Evolutionary conservation across 208 protist species (phyloP).

Genomic region (Trypanosomatidae sp.): DNA sequence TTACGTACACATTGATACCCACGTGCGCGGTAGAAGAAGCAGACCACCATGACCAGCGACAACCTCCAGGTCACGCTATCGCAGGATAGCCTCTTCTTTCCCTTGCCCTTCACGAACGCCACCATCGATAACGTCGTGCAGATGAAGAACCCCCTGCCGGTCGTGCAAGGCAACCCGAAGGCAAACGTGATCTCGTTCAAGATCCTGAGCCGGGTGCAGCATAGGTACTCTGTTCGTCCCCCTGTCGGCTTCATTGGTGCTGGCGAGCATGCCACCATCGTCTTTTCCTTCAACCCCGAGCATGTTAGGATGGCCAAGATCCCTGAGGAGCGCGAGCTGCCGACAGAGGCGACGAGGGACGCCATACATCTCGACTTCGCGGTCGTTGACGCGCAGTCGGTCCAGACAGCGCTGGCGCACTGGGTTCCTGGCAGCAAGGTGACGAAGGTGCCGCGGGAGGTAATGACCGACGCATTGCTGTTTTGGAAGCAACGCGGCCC

Average conservation of each 20-base stretch:
- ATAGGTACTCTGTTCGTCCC: conserved; percentile 68
- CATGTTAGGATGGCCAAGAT: conserved; percentile 39
- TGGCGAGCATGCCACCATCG: conserved; percentile 43
- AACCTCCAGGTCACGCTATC: conserved; percentile 50
- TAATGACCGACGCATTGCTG: conserved; percentile 35
- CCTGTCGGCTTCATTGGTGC: conserved; percentile 71
- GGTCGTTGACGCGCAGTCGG: conserved; percentile 35
- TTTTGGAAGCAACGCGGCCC: conserved; percentile 67
- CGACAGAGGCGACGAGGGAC: conserved; percentile 61
- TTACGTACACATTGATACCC: conserved; percentile 4
- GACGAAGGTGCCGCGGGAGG: conserved; percentile 12
- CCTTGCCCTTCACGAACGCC: conserved; percentile 64
- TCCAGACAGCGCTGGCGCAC: not conserved
- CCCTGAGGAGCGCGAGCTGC: conserved; percentile 34
- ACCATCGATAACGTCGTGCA: conserved; percentile 83
- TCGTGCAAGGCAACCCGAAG: conserved; percentile 26
- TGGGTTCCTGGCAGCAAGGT: conserved; percentile 20
- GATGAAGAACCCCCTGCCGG: conserved; percentile 54
- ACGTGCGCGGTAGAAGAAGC: not conserved
- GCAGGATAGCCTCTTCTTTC: conserved; percentile 80
- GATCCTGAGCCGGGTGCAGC: conserved; percentile 60
- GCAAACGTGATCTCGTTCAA: conserved; percentile 80
- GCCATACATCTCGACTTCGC: conserved; percentile 80
- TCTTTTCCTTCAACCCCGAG: conserved; percentile 67
- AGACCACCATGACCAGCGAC: conserved; percentile 17